Evolutionary conservation across 2,329 filamentous ascomycete species (phyloP).

Genomic region (Stachybotrys elegans): DNA sequence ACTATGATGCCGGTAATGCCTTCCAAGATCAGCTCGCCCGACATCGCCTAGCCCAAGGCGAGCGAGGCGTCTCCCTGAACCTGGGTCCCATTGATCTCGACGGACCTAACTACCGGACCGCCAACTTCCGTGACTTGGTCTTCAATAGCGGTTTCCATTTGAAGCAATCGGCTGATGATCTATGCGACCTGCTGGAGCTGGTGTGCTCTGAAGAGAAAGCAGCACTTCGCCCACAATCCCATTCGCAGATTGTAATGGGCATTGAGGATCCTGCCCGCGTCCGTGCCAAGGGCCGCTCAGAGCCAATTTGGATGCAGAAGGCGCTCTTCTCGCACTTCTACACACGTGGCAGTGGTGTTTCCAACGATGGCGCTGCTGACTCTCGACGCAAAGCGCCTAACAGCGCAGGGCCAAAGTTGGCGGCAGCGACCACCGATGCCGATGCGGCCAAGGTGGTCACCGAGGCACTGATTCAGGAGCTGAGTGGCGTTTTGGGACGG

Average conservation of each 20-base stretch:
- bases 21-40: slow-evolving; percentile 23
- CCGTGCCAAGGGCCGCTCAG: background rate
- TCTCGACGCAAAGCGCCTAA: too few relatives aligned
- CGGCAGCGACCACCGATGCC: background rate
- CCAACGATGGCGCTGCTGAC: background rate
- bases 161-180: slow-evolving; percentile 3
- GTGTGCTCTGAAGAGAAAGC: background rate
- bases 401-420: too few relatives aligned
- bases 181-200: background rate
- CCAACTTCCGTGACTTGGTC: too few relatives aligned
- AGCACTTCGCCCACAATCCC: background rate
- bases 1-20: slow-evolving; percentile 30
- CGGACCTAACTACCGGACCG: too few relatives aligned
- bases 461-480: background rate
- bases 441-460: background rate
- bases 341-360: too few relatives aligned
- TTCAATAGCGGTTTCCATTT: slow-evolving; percentile 8
- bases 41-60: slow-evolving; percentile 9
- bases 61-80: slow-evolving; percentile 13
- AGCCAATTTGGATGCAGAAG: background rate
- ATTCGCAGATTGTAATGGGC: background rate
- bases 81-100: slow-evolving; percentile 12
- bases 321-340: background rate
- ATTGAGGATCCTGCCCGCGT: background rate
- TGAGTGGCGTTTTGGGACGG: background rate